phyloP scores from a whole-genome alignment of 202 grass and related monocot species.

The Panicum hallii region DNA sequence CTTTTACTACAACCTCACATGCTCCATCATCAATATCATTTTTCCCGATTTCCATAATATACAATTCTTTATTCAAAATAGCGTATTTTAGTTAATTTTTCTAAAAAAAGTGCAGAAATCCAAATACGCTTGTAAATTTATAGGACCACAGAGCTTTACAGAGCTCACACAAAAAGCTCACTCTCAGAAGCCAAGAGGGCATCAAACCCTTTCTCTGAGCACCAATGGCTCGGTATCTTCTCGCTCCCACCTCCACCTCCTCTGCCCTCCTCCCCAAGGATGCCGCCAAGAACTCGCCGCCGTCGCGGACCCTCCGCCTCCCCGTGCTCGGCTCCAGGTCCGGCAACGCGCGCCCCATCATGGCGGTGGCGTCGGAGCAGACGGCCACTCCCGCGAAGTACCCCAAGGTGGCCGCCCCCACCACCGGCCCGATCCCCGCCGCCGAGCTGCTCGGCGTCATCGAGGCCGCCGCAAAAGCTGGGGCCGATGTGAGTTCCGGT shows the following conservation, averaged over 20 bases:
- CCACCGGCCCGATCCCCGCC: constrained; percentile 80
- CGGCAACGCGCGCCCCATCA: constrained; percentile 41
- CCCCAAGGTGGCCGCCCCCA: constrained; percentile 76
- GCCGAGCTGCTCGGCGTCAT: constrained; percentile 81
- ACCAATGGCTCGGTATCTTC: constrained; percentile 79
- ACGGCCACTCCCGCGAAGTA: constrained; percentile 46
- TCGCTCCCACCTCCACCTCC: constrained; percentile 51
- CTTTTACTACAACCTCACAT: no score
- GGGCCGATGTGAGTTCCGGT: constrained; percentile 65
- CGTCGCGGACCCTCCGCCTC: constrained; percentile 17
- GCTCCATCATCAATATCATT: no score
- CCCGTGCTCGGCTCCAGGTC: constrained; percentile 40
- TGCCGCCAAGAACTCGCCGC: constrained; percentile 31
- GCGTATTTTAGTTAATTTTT: no score
- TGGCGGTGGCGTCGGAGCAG: constrained; percentile 51
- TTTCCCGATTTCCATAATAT: no score
- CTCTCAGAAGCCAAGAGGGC: not conserved
- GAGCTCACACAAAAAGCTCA: not conserved
- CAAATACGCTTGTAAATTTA: not conserved
- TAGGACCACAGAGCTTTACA: not conserved
- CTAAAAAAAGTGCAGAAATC: not conserved
- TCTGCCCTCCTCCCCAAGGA: constrained; percentile 21
- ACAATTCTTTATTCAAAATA: no score
- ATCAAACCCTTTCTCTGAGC: constrained; percentile 30
- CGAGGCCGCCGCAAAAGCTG: constrained; percentile 72